These are phyloP conservation scores for Corynascus novoguineensis DNA, from an alignment of 495 filamentous ascomycete species.

Conservation along the genomic window DNA sequence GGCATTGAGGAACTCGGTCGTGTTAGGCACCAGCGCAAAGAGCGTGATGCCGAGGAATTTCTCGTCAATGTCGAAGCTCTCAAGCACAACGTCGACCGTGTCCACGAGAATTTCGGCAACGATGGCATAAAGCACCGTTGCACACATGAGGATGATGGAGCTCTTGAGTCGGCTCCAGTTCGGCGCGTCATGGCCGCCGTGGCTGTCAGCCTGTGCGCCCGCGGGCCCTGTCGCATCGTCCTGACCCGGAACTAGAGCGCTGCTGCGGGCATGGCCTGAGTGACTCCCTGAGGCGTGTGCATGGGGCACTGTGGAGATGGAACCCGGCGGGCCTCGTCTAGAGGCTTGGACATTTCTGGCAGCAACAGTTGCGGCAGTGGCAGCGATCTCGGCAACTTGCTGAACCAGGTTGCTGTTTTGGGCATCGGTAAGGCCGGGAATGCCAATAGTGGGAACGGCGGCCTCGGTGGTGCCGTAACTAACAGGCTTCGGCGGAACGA, in stretches of 20 bases:
- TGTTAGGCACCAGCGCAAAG: constrained; percentile 96
- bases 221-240: constrained; percentile 38
- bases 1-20: constrained; percentile 97
- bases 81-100: constrained; percentile 89
- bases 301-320: constrained; percentile 21
- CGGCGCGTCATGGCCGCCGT: constrained; percentile 90
- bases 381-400: constrained; percentile 85
- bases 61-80: constrained; percentile 86
- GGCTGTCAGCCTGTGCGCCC: constrained; percentile 31
- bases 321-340: constrained; percentile 18
- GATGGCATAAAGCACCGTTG: constrained; percentile 87
- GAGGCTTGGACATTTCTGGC: constrained; percentile 59
- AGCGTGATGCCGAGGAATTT: constrained; percentile 98
- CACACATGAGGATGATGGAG: constrained; percentile 79
- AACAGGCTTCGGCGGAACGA: constrained; percentile 64
- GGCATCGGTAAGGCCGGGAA: constrained; percentile 67
- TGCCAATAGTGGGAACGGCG: constrained; percentile 42
- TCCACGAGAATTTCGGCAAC: constrained; percentile 96
- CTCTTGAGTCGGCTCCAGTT: constrained; percentile 95
- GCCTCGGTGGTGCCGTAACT: constrained; percentile 34
- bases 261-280: constrained; percentile 30
- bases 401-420: constrained; percentile 75
- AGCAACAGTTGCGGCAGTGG: constrained; percentile 83
- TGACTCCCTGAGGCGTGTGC: constrained; percentile 26
- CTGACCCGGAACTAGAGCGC: constrained; percentile 36